These are phyloP conservation scores for Emericellopsis atlantica DNA, from an alignment of 2,329 filamentous ascomycete genomes.

Conservation along the genomic window DNA sequence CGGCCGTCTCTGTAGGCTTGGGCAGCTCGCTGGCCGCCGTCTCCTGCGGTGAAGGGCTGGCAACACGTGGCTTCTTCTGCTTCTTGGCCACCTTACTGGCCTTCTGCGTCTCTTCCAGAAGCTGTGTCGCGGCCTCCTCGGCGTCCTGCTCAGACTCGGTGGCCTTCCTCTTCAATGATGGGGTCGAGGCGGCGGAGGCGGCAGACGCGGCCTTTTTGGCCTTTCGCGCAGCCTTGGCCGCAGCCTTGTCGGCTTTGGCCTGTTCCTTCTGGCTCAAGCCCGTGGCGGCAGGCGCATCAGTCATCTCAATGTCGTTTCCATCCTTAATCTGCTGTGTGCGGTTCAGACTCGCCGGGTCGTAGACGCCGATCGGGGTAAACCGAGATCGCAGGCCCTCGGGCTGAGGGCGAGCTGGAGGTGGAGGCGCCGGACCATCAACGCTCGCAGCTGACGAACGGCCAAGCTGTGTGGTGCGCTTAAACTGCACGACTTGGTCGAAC, in stretches of 20 bases:
- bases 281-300: constrained; percentile 9
- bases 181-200: background rate
- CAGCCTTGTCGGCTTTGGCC: background rate
- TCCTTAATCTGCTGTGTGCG: constrained; percentile 13
- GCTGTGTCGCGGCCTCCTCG: constrained; percentile 18
- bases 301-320: constrained; percentile 25
- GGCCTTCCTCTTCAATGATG: constrained; percentile 18
- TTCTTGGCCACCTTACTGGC: constrained; percentile 14
- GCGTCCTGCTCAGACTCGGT: constrained; percentile 23
- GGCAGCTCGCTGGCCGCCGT: constrained; percentile 11
- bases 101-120: constrained; percentile 22
- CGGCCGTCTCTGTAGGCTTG: constrained; percentile 18
- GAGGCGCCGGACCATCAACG: constrained; percentile 28
- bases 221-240: constrained; percentile 4
- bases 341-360: constrained; percentile 12
- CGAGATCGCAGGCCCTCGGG: constrained; percentile 55
- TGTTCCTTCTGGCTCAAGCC: background rate
- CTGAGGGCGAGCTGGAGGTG: constrained; percentile 46
- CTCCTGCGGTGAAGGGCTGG: constrained; percentile 19
- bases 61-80: constrained; percentile 17
- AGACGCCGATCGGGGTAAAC: constrained; percentile 52
- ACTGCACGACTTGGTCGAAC: constrained; percentile 48
- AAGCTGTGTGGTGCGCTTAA: constrained; percentile 50
- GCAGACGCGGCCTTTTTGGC: constrained; percentile 5
- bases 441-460: constrained; percentile 23